Evolutionary conservation across 176 grass and related monocot genomes (phyloP), one percentile per base, ranked within the genome.

Genomic region (Oropetium thomaeum): DNA sequence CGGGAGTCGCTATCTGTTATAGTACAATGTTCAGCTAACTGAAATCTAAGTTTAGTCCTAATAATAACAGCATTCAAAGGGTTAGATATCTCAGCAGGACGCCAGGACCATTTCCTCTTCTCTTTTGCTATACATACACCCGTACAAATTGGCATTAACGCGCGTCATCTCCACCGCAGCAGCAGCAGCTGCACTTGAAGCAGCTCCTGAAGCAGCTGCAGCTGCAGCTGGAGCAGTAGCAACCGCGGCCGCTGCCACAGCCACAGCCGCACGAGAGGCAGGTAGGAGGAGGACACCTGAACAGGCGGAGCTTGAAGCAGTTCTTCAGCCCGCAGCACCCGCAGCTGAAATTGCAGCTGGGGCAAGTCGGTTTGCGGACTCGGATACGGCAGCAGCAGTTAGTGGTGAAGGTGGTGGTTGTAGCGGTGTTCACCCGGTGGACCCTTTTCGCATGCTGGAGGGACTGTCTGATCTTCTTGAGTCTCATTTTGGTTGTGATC

Each of bases 391-490:
- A 95, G 80, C 92, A 99, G 25, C 96, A 96, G 60, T 92, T 96
- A 35, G 85, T 10, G 7, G 89, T 92, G 81, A 99, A 99, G 71
- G 92, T 96, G 17, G 96, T 96, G 0, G 83, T 94, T 0, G 85
- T 92, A 10, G 79, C 68, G 0, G 82, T 66, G 82, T 72, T 80
- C n/a, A 5, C 39, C 6, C 58, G 67, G 58, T 78, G 49, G 8
- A 31, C 32, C 0, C 44, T 77, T 65, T 86, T 95, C 30, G 84
- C 31, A 1, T 79, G 39, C 29, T 90, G 81, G 5, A 92, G 65
- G 54, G 87, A 80, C 62, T 95, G 89, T 30, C 72, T 72, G n/a
- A 99, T 99, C 87, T 96, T 96, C 75, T 90, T 92, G 23, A 99
- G 91, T 64, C 87, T 78, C 14, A 58, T 77, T 54, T 90, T 88